Base-by-base conservation (phyloP, 2,329 filamentous ascomycete genomes). In the Cladosporium sp. region DNA sequence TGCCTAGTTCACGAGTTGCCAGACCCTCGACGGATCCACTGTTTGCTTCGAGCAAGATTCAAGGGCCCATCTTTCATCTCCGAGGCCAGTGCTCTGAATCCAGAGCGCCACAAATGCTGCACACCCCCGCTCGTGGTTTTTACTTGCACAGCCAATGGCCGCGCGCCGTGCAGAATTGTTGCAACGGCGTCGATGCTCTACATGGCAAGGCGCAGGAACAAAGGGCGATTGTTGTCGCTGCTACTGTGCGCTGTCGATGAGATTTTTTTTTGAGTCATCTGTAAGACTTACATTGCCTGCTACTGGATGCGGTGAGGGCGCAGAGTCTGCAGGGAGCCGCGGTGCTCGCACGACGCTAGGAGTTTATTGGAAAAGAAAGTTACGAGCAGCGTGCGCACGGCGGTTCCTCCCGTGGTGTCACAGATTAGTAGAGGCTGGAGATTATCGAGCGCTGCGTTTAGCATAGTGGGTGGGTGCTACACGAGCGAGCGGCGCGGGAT, bases 51-150 rank as follows among this genome's bases (percentile, higher is more conserved):
- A 53, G 28, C 36, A 42, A 42, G 36, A 53, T 42, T n/a, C 40
- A 35, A 37, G 39, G 52, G 28, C 52, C 52, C 52, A 55, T 55
- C 40, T 55, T 47, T 55, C 52, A 55, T 55, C 25, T 55, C 52
- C 52, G 52, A 55, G 52, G 52, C 40, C 52, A 55, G 52, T 55
- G 52, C 52, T 35, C 40, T 42, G 39, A 47, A 42, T 55, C 40
- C 40, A 55, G 40, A 55, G 36, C 52, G 52, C 52, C 52, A 55
- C 39, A 28, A 22, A 35, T 19, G 45, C 32, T 37, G 50, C 50
- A 36, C 37, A 32, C n/a, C 52, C 52, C 52, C 52, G 52, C 52
- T 47, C 32, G 40, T 37, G 51, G 37, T 37, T 55, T 36, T 28
- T 55, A 15, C 37, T 20, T 44, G 37, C 40, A 36, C 20, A 25